A percentile compares a stretch with the other conserved stretches of the same genome.
Conservation (phyloP, 495 filamentous ascomycete genomes). For the Hypoxylon cercidicola region DNA sequence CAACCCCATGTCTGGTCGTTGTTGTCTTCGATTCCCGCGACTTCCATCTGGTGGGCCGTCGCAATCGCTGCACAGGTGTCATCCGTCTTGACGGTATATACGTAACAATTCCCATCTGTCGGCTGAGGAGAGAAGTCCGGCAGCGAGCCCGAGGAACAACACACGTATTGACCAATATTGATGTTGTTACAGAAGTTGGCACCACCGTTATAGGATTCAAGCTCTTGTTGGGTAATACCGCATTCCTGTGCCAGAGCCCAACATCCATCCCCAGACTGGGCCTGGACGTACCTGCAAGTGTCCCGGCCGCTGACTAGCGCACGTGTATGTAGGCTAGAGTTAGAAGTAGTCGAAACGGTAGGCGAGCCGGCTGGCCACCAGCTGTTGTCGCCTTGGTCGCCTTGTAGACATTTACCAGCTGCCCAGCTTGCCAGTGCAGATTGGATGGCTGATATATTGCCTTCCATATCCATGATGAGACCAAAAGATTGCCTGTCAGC, state of each 20-base stretch:
- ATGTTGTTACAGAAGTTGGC: slow-evolving; percentile 49
- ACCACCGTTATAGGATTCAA: slow-evolving; percentile 40
- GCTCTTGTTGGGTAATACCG: background rate
- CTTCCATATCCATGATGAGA: too few species aligned
- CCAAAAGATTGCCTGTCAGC: too few species aligned
- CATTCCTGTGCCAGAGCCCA: background rate
- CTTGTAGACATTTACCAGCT: too few species aligned
- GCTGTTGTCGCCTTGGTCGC: too few species aligned
- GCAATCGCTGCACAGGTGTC: background rate
- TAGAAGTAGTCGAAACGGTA: too few species aligned
- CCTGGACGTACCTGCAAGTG: background rate
- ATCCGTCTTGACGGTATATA: background rate
- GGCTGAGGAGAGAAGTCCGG: slow-evolving; percentile 50
- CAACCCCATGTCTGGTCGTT: background rate
- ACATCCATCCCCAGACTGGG: background rate
- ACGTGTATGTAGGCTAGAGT: too few species aligned
- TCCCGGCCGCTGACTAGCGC: too few species aligned
- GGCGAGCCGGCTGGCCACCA: too few species aligned
- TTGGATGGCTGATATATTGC: too few species aligned
- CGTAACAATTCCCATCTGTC: background rate
- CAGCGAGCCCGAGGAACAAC: slow-evolving; percentile 54
- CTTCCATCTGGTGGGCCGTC: background rate
- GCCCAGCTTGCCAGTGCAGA: too few species aligned
- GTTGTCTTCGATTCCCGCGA: background rate
- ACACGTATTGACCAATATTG: slow-evolving; percentile 49